A percentile compares a stretch with the other conserved stretches of the same genome.
These are phyloP conservation scores for Pestalotiopsis fici DNA, from an alignment of 2,329 filamentous ascomycete genomes.

Conservation along the genomic window DNA sequence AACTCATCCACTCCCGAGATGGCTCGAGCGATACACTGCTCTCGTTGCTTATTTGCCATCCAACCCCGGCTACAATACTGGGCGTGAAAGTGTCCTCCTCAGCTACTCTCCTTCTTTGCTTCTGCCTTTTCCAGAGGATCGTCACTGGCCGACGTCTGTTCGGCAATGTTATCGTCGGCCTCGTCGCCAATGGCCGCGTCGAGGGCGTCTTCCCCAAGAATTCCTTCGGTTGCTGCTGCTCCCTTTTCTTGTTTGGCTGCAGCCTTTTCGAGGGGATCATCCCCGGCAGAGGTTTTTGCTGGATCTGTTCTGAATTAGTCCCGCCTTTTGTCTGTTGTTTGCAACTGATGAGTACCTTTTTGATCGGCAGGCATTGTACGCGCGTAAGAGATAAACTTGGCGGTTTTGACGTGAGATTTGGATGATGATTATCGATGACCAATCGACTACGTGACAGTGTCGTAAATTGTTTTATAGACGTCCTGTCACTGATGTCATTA, in stretches of 20 bases:
- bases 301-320: not conserved
- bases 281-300: not conserved
- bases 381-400: not conserved
- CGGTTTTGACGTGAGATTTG: not conserved
- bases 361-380: not conserved
- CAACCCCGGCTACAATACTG: no score
- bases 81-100: no score
- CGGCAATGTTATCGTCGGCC: not conserved
- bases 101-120: slow-evolving; percentile 3
- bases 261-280: slow-evolving; percentile 8
- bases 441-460: not conserved
- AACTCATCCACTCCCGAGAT: no score
- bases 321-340: not conserved
- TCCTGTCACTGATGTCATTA: not conserved
- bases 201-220: slow-evolving; percentile 5
- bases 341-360: not conserved
- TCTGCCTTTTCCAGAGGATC: slow-evolving; percentile 7
- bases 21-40: no score
- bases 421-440: not conserved
- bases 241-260: slow-evolving; percentile 2
- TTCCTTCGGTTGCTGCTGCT: not conserved
- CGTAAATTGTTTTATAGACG: not conserved
- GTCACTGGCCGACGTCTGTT: slow-evolving; percentile 2
- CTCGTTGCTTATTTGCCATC: no score
- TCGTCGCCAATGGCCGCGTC: slow-evolving; percentile 8